Conservation (phyloP, 192 early-diverging fungal genomes). For the Umbelopsis sp. region DNA sequence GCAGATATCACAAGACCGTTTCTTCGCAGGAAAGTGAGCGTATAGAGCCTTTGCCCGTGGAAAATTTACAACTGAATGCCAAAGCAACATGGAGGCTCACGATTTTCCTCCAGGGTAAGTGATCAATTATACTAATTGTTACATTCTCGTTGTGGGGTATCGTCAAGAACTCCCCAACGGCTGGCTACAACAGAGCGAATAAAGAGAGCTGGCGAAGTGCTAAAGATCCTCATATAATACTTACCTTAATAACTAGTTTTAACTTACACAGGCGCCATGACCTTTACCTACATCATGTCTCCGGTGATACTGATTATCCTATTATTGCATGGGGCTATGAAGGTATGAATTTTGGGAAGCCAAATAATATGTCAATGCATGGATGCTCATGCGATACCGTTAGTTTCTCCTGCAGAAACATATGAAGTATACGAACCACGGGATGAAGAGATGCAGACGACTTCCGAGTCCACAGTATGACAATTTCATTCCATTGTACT, state of each 20-base stretch:
- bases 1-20: neutral
- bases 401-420: neutral
- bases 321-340: neutral
- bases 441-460: neutral
- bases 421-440: neutral
- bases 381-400: neutral
- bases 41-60: neutral
- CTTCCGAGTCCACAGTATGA: neutral
- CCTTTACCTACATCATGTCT: neutral
- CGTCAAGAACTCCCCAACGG: neutral
- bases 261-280: neutral
- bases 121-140: neutral
- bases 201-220: neutral
- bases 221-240: neutral
- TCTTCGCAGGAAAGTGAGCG: constrained; percentile 7
- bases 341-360: neutral
- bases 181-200: neutral
- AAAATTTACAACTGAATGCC: constrained; percentile 9
- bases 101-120: constrained; percentile 9
- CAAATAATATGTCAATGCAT: neutral
- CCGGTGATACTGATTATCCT: neutral
- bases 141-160: too few species aligned
- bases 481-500: neutral
- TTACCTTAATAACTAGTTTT: neutral
- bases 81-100: constrained; percentile 10